Conservation (phyloP, 208 protist genomes). For the Trypanosoma vivax region DNA sequence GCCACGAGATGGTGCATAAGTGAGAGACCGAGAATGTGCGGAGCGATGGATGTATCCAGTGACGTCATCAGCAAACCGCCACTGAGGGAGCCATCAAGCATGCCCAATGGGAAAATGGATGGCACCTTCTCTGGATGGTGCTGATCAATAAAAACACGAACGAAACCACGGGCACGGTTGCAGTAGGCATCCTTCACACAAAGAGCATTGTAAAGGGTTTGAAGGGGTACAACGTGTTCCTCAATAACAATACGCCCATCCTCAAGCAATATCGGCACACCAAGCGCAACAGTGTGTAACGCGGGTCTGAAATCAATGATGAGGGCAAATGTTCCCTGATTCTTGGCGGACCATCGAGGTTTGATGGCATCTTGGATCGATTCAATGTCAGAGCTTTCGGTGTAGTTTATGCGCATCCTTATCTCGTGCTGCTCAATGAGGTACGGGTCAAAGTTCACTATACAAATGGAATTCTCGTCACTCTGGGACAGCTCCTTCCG, state of each 20-base stretch:
- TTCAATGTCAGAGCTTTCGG: slow-evolving; percentile 66
- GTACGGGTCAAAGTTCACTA: slow-evolving; percentile 89
- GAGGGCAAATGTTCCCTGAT: slow-evolving; percentile 64
- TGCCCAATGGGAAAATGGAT: slow-evolving; percentile 76
- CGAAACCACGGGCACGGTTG: slow-evolving; percentile 71
- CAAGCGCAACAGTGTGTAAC: slow-evolving; percentile 49
- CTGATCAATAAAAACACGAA: slow-evolving; percentile 72
- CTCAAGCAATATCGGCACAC: slow-evolving; percentile 51
- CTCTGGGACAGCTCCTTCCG: slow-evolving; percentile 70
- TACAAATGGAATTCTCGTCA: slow-evolving; percentile 54
- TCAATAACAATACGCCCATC: slow-evolving; percentile 50
- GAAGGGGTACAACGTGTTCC: slow-evolving; percentile 67
- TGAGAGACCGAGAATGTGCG: slow-evolving; percentile 83
- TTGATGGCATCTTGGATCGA: slow-evolving; percentile 25
- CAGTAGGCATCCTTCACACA: slow-evolving; percentile 62
- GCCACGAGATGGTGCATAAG: slow-evolving; percentile 84
- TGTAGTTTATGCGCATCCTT: slow-evolving; percentile 62
- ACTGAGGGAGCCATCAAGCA: slow-evolving; percentile 75
- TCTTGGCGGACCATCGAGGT: slow-evolving; percentile 31
- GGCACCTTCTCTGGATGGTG: slow-evolving; percentile 39
- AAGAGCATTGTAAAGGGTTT: slow-evolving; percentile 73
- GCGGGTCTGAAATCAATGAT: slow-evolving; percentile 70
- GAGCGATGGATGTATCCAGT: slow-evolving; percentile 69
- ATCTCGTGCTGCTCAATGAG: slow-evolving; percentile 76
- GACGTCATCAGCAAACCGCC: slow-evolving; percentile 62